Conservation (phyloP, 768 basidiomycete species). For the Suillus sp. region DNA sequence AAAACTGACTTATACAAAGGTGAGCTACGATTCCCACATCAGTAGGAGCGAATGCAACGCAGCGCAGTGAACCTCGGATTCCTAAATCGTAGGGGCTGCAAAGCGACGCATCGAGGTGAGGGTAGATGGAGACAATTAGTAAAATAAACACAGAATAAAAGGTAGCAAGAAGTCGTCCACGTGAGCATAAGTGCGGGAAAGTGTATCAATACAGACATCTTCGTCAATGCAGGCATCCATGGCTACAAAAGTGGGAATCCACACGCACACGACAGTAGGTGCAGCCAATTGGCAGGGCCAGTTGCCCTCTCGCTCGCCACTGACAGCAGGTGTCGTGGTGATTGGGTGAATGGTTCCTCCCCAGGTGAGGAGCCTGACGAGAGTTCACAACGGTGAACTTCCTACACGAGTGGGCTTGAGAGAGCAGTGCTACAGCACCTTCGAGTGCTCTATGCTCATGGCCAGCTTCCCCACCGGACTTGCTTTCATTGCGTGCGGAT, state of each 20-base stretch:
- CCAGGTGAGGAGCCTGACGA: not conserved
- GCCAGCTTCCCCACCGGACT: not conserved
- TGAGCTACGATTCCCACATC: not conserved
- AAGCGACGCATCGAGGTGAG: too few relatives aligned
- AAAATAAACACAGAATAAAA: too few relatives aligned
- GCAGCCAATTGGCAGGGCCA: too few relatives aligned
- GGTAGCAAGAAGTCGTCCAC: too few relatives aligned
- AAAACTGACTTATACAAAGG: too few relatives aligned
- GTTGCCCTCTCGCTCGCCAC: not conserved
- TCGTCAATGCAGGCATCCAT: not conserved
- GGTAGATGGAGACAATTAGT: too few relatives aligned
- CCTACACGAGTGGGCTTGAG: not conserved
- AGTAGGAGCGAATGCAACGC: not conserved
- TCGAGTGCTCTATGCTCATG: not conserved
- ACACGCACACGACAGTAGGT: too few relatives aligned
- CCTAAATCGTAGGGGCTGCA: not conserved
- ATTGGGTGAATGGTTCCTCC: conserved; percentile 5
- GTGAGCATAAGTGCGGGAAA: too few relatives aligned
- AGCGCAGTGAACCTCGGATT: not conserved
- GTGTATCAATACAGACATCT: too few relatives aligned
- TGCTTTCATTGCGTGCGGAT: not conserved
- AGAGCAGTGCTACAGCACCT: not conserved
- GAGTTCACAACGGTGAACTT: not conserved
- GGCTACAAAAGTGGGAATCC: not conserved
- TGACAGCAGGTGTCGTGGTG: not conserved